These are phyloP conservation scores for Colletotrichum falcatum DNA, from an alignment of 2,329 filamentous ascomycete species.

Conservation along the genomic window DNA sequence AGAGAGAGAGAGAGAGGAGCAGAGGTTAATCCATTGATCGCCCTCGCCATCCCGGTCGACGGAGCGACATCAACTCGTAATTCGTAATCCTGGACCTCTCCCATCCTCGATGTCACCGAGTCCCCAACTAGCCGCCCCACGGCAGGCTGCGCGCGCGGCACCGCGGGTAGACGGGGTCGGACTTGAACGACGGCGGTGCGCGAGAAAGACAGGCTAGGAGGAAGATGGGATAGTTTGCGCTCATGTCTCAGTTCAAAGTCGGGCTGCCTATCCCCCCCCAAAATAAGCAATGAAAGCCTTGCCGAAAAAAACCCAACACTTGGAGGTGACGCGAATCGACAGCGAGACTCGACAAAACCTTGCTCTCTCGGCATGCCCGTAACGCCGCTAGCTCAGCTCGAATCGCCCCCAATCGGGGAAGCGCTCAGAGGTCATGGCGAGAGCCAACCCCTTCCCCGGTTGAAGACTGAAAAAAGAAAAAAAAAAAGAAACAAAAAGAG, in stretches of 20 bases:
- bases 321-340: neutral
- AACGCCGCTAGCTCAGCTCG: conserved; percentile 18
- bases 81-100: neutral
- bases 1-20: neutral
- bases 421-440: neutral
- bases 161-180: conserved; percentile 27
- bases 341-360: neutral
- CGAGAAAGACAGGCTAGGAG: neutral
- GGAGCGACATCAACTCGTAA: neutral
- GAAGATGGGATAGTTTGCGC: neutral
- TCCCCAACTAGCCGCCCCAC: conserved; percentile 4
- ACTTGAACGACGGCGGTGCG: neutral
- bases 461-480: neutral
- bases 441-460: neutral
- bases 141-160: neutral
- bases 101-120: neutral
- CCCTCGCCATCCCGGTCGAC: conserved; percentile 4
- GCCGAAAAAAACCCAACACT: neutral
- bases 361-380: conserved; percentile 23
- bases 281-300: neutral
- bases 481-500: no score
- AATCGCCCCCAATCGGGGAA: conserved; percentile 29
- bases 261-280: no score
- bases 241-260: conserved; percentile 9
- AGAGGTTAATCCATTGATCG: neutral